Evolutionary conservation across 352 stramenopile genomes (phyloP).

Genomic region (Pythium aquatile): DNA sequence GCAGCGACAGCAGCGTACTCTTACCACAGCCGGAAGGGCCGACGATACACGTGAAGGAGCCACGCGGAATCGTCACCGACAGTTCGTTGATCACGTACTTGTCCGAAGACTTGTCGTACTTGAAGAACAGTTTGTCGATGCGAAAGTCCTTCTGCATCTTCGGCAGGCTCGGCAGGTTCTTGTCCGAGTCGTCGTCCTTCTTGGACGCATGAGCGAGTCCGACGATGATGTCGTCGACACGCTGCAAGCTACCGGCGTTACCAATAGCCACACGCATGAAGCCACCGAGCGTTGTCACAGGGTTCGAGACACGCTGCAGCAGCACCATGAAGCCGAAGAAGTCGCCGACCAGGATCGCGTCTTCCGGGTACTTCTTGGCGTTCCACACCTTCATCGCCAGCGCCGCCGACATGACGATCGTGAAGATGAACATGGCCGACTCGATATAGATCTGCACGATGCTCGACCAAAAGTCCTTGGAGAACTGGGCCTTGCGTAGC

Average conservation of each 20-base stretch:
- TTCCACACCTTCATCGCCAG: slow-evolving; percentile 86
- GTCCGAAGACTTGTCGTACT: slow-evolving; percentile 83
- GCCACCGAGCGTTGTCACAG: slow-evolving; percentile 77
- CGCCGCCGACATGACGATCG: slow-evolving; percentile 81
- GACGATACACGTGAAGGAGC: slow-evolving; percentile 84
- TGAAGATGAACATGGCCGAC: slow-evolving; percentile 90
- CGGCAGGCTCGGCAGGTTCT: slow-evolving; percentile 65
- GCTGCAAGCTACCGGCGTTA: slow-evolving; percentile 86
- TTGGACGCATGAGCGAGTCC: slow-evolving; percentile 37
- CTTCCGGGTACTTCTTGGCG: slow-evolving; percentile 21
- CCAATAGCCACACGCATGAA: slow-evolving; percentile 90
- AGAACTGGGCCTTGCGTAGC: slow-evolving; percentile 84
- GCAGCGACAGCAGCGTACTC: slow-evolving; percentile 80
- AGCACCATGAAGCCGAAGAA: slow-evolving; percentile 86
- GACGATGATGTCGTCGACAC: slow-evolving; percentile 83
- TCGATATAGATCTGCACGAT: slow-evolving; percentile 91
- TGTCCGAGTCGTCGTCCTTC: slow-evolving; percentile 35
- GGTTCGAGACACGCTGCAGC: slow-evolving; percentile 74
- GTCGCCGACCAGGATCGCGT: slow-evolving; percentile 63
- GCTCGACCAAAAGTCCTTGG: slow-evolving; percentile 88
- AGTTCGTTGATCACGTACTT: slow-evolving; percentile 84
- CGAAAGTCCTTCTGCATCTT: slow-evolving; percentile 83
- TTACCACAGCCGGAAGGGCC: slow-evolving; percentile 85
- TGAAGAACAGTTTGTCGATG: slow-evolving; percentile 83
- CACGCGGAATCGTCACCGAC: slow-evolving; percentile 64